Evolutionary conservation across 2,329 filamentous ascomycete genomes (phyloP).

Genomic region (Metarhizium album): DNA sequence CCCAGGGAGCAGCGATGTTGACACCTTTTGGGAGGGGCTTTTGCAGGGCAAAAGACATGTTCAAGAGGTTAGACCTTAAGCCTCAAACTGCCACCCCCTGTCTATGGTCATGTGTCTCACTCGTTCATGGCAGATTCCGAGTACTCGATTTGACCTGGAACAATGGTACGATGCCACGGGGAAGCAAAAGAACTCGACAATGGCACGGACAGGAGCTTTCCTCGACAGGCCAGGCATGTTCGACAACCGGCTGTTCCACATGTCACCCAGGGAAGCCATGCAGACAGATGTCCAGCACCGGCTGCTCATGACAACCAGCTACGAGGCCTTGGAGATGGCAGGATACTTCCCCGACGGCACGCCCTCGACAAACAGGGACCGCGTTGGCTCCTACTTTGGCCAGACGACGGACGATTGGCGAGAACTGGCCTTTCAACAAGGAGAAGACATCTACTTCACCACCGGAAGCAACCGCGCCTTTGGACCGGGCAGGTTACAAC

Average conservation of each 20-base stretch:
- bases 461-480: slow-evolving; percentile 3
- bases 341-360: background rate
- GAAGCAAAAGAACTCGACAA: background rate
- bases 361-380: background rate
- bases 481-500: slow-evolving; percentile 1
- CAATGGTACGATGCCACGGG: background rate
- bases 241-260: slow-evolving; percentile 59
- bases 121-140: background rate
- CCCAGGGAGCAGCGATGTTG: background rate
- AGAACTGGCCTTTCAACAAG: background rate
- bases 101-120: too few relatives aligned
- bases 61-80: background rate
- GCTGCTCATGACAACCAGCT: background rate
- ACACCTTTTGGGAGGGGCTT: background rate
- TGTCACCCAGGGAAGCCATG: slow-evolving; percentile 56
- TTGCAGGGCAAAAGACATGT: background rate
- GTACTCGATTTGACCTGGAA: background rate
- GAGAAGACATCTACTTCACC: background rate
- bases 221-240: slow-evolving; percentile 25
- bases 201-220: background rate
- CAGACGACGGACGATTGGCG: background rate
- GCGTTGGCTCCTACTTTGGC: background rate
- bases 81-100: too few relatives aligned
- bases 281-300: slow-evolving; percentile 38
- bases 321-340: slow-evolving; percentile 1